A percentile compares a stretch with the other conserved stretches of the same genome.
Evolutionary conservation across 805 yeast species (phyloP).

Genomic region (Monosporozyma solicola): DNA sequence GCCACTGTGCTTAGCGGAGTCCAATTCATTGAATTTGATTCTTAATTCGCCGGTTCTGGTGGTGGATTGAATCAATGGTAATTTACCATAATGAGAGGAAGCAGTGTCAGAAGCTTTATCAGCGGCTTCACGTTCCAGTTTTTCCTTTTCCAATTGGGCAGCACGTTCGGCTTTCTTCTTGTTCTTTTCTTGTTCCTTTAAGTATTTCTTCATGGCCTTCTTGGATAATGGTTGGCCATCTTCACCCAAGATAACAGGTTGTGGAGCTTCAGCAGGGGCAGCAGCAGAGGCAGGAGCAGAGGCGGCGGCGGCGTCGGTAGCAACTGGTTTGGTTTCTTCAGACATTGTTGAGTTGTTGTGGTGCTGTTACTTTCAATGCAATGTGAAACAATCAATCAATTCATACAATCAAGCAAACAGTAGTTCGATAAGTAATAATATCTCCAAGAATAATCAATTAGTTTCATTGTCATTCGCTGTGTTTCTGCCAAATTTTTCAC

Average conservation of each 20-base stretch:
- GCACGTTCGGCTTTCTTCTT: slow-evolving; percentile 90
- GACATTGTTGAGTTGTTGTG: slow-evolving; percentile 6
- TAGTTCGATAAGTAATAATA: too few relatives aligned
- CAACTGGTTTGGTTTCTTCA: slow-evolving; percentile 7
- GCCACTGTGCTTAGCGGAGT: slow-evolving; percentile 45
- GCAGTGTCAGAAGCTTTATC: slow-evolving; percentile 82
- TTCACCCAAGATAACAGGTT: slow-evolving; percentile 41
- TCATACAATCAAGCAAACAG: too few relatives aligned
- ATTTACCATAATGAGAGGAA: slow-evolving; percentile 78
- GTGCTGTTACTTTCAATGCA: too few relatives aligned
- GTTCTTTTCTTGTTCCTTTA: slow-evolving; percentile 87
- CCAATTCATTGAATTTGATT: slow-evolving; percentile 44
- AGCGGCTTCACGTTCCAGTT: slow-evolving; percentile 61
- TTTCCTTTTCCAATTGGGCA: slow-evolving; percentile 76
- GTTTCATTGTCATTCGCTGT: too few relatives aligned
- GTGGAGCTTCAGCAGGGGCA: slow-evolving; percentile 1
- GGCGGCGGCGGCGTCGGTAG: slow-evolving; percentile 1
- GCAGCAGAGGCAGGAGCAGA: slow-evolving; percentile 6
- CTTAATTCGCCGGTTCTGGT: slow-evolving; percentile 60
- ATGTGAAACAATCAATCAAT: too few relatives aligned
- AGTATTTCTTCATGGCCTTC: slow-evolving; percentile 90
- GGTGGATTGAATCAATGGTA: slow-evolving; percentile 75
- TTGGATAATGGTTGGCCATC: slow-evolving; percentile 89
- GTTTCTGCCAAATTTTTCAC: too few relatives aligned
- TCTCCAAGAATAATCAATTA: too few relatives aligned